These are phyloP conservation scores for bread wheat (Triticum aestivum) DNA, from an alignment of 176 grass and related monocot genomes.

Conservation along the genomic window IWGSC_CS_RefSeq_v2.1 NC_057804.1:642333423-642333922, in stretches of 20 bases:
- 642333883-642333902: background rate
- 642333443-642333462: conserved; percentile 43
- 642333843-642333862: conserved; percentile 9
- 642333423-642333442: conserved; percentile 39
- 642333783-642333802: no score
- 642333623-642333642: background rate
- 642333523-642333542: background rate
- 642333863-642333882: conserved; percentile 28
- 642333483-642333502: conserved; percentile 47
- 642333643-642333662: background rate
- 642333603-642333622: background rate
- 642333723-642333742: no score
- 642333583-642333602: background rate
- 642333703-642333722: no score
- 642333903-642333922: conserved; percentile 34
- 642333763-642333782: no score
- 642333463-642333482: conserved; percentile 24
- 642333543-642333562: background rate
- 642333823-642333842: background rate
- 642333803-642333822: no score
- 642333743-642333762: no score
- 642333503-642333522: conserved; percentile 24
- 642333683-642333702: no score
- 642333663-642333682: no score
- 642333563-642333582: background rate